phyloP scores from a whole-genome alignment of 768 basidiomycete species.

The Boletus eberwhitei region DNA sequence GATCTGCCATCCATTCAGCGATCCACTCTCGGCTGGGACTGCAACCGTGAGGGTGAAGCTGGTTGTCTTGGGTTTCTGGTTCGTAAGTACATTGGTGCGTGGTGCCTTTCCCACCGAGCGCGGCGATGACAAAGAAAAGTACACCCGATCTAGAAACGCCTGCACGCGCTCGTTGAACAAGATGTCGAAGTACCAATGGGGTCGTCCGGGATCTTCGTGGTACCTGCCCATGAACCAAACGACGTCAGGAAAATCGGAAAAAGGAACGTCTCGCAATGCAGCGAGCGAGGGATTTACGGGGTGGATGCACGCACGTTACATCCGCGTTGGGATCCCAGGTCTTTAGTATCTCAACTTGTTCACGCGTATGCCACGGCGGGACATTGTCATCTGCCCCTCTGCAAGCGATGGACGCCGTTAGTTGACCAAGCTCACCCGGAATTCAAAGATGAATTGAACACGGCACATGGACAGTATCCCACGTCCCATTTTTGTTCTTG shows the following conservation, averaged over 20 bases:
- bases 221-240: constrained; percentile 38
- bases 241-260: neutral
- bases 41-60: constrained; percentile 72
- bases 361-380: constrained; percentile 80
- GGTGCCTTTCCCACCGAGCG: neutral
- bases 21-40: constrained; percentile 63
- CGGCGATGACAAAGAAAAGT: constrained; percentile 4
- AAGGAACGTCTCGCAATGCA: neutral
- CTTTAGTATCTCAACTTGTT: constrained; percentile 55
- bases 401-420: neutral
- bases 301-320: constrained; percentile 42
- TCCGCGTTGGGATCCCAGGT: constrained; percentile 54
- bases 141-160: constrained; percentile 47
- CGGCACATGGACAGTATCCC: neutral
- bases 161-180: constrained; percentile 54
- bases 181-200: constrained; percentile 70
- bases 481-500: neutral
- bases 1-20: constrained; percentile 69
- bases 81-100: neutral
- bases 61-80: neutral
- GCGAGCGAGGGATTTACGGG: neutral
- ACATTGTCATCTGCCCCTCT: constrained; percentile 85
- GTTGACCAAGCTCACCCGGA: neutral
- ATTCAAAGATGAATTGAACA: neutral
- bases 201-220: constrained; percentile 56